Base-by-base conservation (phyloP, 345 rosid genomes). In the Orychophragmus violaceus region DNA sequence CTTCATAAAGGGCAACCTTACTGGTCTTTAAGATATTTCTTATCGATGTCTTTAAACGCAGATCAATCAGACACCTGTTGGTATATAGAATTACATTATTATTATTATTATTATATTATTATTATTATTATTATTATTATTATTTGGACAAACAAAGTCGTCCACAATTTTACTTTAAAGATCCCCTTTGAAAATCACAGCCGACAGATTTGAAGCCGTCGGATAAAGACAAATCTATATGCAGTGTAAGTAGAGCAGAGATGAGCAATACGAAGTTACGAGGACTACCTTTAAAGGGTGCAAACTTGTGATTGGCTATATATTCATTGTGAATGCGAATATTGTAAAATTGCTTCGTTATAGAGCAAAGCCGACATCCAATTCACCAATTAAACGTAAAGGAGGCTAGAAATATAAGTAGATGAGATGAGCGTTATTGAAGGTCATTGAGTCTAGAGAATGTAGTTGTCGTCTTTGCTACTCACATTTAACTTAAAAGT, bases 131-230 rank as follows among this genome's bases (percentile, higher is more conserved):
- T 2, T 16, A 42, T 16, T 42, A 16, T 22, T 27, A 27, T 52
- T 27, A 53, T 17, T 28, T 51, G 41, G 52, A 14, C 17, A 12
- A 39, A 65, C n/a, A 39, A 65, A 64, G 70, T 65, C 61, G 3
- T 32, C 32, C 63, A 12, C 3, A 11, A 24, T 19, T 56, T 23
- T 33, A 56, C 44, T 33, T 56, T 32, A 18, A 30, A 22, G 27
- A 19, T 32, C 45, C 19, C 33, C 18, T 22, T 61, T 52, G 50
- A 32, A 54, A 52, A 39, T 66, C n/a, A 7, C 13, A 4, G 29
- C 49, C 49, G 36, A 50, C 70, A 52, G 12, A 17, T 25, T 13
- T 25, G 2, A 48, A 48, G 21, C 22, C 16, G 11, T 5, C 10
- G 48, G 30, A 42, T 42, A 42, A 42, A 42, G 21, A 42, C 3